Conservation (phyloP, 495 filamentous ascomycete genomes). For the Peziza echinospora region DNA sequence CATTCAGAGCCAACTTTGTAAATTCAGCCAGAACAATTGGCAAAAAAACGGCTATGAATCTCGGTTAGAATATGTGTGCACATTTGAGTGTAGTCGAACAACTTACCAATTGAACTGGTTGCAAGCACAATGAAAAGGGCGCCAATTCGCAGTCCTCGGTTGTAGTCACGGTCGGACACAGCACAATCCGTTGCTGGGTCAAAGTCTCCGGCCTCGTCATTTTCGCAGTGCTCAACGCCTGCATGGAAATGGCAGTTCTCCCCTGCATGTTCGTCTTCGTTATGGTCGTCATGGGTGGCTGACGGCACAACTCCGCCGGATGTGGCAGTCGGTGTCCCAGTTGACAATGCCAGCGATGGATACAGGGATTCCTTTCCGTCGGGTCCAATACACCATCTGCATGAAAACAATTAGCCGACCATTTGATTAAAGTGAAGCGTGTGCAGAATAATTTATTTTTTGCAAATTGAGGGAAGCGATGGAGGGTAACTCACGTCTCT, state of each 20-base stretch:
- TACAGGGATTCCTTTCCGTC: constrained; percentile 27
- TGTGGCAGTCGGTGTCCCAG: not conserved
- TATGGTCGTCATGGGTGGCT: constrained; percentile 5
- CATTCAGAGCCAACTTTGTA: constrained; percentile 1
- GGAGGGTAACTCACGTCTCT: constrained; percentile 23
- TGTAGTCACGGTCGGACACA: constrained; percentile 31
- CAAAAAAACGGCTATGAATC: constrained; percentile 27
- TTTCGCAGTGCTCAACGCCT: constrained; percentile 39
- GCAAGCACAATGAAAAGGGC: constrained; percentile 38
- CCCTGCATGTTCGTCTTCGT: constrained; percentile 2
- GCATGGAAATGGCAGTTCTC: constrained; percentile 42
- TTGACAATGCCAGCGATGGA: not conserved
- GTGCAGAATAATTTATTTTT: not conserved
- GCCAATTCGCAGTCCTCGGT: constrained; percentile 36
- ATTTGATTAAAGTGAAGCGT: constrained; percentile 3
- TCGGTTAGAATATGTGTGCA: not conserved
- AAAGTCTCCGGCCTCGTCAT: constrained; percentile 21
- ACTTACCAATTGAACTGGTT: constrained; percentile 19
- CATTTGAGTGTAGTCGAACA: not conserved
- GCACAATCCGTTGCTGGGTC: constrained; percentile 21
- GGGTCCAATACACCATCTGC: constrained; percentile 27
- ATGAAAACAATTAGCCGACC: too few species aligned
- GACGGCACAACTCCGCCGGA: constrained; percentile 1
- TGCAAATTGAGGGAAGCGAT: not conserved
- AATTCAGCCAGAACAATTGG: constrained; percentile 20